A percentile compares a stretch with the other conserved stretches of the same genome.
phyloP scores from a whole-genome alignment of 2,329 filamentous ascomycete genomes.

The Hyphodiscus sp. region DNA sequence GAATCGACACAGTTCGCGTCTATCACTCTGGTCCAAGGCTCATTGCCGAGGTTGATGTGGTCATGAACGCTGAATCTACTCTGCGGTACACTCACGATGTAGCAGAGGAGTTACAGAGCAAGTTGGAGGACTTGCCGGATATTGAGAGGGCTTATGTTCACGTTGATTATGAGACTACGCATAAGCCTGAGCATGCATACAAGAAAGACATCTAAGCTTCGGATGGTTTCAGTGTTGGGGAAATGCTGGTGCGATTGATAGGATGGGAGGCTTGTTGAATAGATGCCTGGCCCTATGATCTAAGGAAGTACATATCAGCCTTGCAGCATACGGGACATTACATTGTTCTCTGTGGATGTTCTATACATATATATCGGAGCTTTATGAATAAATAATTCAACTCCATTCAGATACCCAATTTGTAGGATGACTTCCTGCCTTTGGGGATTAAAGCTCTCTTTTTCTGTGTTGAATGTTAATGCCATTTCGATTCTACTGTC shows the following conservation, averaged over 20 bases:
- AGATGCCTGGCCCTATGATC: too few relatives aligned
- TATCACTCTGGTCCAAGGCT: constrained; percentile 86
- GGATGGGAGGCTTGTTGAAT: neutral
- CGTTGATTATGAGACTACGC: constrained; percentile 93
- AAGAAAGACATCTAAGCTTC: constrained; percentile 51
- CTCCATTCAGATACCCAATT: too few relatives aligned
- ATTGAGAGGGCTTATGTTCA: constrained; percentile 94
- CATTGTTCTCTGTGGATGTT: too few relatives aligned
- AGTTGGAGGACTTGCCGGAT: constrained; percentile 85
- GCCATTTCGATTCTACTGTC: too few relatives aligned
- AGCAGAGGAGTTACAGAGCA: constrained; percentile 88
- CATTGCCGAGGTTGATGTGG: constrained; percentile 92
- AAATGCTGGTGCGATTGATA: neutral
- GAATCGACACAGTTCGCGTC: constrained; percentile 91
- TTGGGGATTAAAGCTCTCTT: too few relatives aligned
- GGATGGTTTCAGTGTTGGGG: neutral
- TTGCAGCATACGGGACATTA: too few relatives aligned
- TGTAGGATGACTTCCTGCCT: too few relatives aligned
- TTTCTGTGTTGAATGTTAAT: too few relatives aligned
- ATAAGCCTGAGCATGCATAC: constrained; percentile 74
- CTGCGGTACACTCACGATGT: constrained; percentile 83
- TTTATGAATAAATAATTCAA: too few relatives aligned
- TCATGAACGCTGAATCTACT: constrained; percentile 73
- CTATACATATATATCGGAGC: too few relatives aligned
- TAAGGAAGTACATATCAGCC: too few relatives aligned